A percentile compares a stretch with the other conserved stretches of the same genome.
Evolutionary conservation across 2,329 filamentous ascomycete genomes (phyloP).

Genomic region (Diaporthe ampelina): DNA sequence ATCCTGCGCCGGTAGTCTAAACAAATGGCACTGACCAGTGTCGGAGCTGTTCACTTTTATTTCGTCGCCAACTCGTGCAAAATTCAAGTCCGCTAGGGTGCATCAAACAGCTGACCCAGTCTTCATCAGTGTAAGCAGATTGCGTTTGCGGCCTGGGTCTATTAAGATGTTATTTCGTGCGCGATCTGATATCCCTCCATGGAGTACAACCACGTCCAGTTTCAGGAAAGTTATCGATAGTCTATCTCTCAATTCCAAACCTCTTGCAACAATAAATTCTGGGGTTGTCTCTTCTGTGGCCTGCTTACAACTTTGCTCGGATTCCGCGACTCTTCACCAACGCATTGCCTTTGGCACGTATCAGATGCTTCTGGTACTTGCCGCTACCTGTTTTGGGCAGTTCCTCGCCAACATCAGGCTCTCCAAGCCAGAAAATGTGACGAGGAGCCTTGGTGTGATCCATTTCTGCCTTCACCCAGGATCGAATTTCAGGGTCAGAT

Average conservation of each 20-base stretch:
- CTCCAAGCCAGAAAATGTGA: constrained; percentile 17
- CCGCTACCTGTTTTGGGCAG: constrained; percentile 2
- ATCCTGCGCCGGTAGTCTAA: neutral
- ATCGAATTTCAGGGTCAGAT: neutral
- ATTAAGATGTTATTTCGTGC: neutral
- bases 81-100: too few species aligned
- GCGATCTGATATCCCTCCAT: too few species aligned
- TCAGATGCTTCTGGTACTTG: constrained; percentile 17
- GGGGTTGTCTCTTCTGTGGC: neutral
- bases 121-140: neutral
- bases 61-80: too few species aligned
- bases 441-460: neutral
- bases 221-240: too few species aligned
- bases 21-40: neutral
- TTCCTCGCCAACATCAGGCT: neutral
- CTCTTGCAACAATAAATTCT: neutral
- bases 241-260: neutral
- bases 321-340: neutral
- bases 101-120: neutral
- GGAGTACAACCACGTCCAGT: neutral
- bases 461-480: constrained; percentile 8
- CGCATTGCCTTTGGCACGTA: constrained; percentile 2
- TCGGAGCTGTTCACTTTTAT: too few species aligned
- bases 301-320: neutral
- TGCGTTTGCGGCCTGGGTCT: neutral